Evolutionary conservation across 345 rosid genomes (phyloP), one percentile per base, ranked within the genome.

Genomic region (Carallia brachiata): DNA sequence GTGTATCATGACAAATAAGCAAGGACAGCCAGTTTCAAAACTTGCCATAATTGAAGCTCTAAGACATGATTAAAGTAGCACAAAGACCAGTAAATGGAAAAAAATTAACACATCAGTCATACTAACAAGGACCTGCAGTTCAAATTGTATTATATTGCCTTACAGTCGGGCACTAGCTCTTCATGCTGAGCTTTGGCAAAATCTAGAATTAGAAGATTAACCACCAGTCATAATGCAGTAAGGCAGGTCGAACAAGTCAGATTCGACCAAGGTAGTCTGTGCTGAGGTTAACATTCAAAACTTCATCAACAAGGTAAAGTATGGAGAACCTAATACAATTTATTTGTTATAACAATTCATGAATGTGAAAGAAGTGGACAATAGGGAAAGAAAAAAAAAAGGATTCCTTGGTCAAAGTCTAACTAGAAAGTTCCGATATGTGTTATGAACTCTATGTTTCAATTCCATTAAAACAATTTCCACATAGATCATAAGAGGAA

Each of bases 401-500:
- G 4, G 40, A 28, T 54, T 28, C 54, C 52, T 10, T 1, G 5
- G 1, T 15, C 39, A 48, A 69, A 61, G 56, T 31, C 30, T 28
- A 0, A 18, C 19, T 18, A 48, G 31, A 18, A 39, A 18, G 36
- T 27, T 56, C 52, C 13, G 1, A 44, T 36, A 27, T 0, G 54
- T 67, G 62, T 56, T 67, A 37, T 30, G 23, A 66, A 36, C n/a
- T 52, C 13, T 52, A 52, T 28, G 18, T 62, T 62, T 18, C 7
- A 39, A 39, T 37, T 31, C 16, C 18, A 52, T 44, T 15, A 63
- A 15, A 27, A 47, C 31, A 28, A 8, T 18, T 32, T 66, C 36
- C 47, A 52, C 9, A 7, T 52, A 32, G 34, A 4, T 31, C 36
- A 53, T 9, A n/a, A 52, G 55, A 34, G 2, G 9, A 4, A 7